A percentile compares a stretch with the other conserved stretches of the same genome.
These are phyloP conservation scores for Entomortierella parvispora DNA, from an alignment of 192 early-diverging fungal species.

Conservation along the genomic window DNA sequence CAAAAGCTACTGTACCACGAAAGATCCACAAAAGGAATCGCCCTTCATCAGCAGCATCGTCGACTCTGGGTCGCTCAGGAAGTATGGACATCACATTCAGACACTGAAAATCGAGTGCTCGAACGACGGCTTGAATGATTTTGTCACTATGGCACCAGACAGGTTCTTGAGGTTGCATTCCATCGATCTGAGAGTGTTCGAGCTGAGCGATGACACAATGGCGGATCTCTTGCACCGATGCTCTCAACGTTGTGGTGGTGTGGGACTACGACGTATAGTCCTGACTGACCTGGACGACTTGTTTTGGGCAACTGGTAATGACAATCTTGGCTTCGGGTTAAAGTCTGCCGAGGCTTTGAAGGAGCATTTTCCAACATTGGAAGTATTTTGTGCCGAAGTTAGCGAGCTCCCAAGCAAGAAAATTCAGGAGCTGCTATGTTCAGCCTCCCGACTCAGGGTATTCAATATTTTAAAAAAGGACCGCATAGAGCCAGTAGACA, in stretches of 20 bases:
- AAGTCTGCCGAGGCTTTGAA: slow-evolving; percentile 6
- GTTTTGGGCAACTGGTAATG: too few species aligned
- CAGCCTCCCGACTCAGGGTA: slow-evolving; percentile 1
- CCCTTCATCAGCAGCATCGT: neutral
- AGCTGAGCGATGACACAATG: neutral
- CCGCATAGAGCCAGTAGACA: neutral
- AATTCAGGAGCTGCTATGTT: slow-evolving; percentile 14
- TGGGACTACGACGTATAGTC: slow-evolving; percentile 5
- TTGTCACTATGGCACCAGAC: neutral
- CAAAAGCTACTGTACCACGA: neutral
- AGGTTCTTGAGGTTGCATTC: slow-evolving; percentile 4
- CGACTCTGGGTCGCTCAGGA: slow-evolving; percentile 1
- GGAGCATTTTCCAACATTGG: slow-evolving; percentile 11
- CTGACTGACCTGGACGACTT: neutral
- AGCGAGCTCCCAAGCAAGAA: neutral
- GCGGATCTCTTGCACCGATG: slow-evolving; percentile 3
- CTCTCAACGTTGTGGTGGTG: slow-evolving; percentile 7
- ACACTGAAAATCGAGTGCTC: slow-evolving; percentile 8
- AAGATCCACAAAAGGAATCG: neutral
- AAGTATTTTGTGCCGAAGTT: slow-evolving; percentile 9
- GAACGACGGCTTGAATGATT: neutral
- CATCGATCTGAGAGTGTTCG: neutral
- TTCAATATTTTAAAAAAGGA: slow-evolving; percentile 6
- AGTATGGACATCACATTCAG: slow-evolving; percentile 5
- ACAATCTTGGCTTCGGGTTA: slow-evolving; percentile 3